phyloP scores from a whole-genome alignment of 2,329 filamentous ascomycete species.

The Diaporthe vaccinii region DNA sequence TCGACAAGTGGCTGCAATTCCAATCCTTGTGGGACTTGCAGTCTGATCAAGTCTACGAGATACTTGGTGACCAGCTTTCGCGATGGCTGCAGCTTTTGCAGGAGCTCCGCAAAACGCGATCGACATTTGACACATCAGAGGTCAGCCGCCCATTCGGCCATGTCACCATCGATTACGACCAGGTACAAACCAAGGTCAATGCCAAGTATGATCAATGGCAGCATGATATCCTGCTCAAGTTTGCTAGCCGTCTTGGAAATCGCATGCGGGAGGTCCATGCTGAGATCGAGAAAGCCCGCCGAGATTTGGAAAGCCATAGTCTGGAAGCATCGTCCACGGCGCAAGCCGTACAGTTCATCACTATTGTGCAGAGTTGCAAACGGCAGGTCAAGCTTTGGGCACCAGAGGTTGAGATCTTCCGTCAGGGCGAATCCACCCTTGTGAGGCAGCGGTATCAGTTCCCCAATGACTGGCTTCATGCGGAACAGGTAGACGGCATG shows the following conservation, averaged over 20 bases:
- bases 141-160: conserved; percentile 94
- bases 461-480: conserved; percentile 92
- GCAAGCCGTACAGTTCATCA: conserved; percentile 98
- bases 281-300: conserved; percentile 90
- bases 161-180: conserved; percentile 96
- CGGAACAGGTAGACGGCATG: conserved; percentile 95
- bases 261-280: conserved; percentile 94
- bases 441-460: conserved; percentile 94
- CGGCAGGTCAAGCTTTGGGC: conserved; percentile 94
- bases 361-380: conserved; percentile 95
- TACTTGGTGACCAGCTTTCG: conserved; percentile 89
- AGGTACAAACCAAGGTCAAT: conserved; percentile 98
- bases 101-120: conserved; percentile 94
- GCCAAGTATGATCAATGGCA: conserved; percentile 99
- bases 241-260: conserved; percentile 87
- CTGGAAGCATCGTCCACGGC: conserved; percentile 95
- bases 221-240: conserved; percentile 94
- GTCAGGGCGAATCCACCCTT: conserved; percentile 93
- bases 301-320: conserved; percentile 91
- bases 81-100: conserved; percentile 97
- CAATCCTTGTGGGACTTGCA: conserved; percentile 98
- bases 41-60: conserved; percentile 93
- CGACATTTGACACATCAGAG: conserved; percentile 97
- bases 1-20: conserved; percentile 98
- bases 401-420: conserved; percentile 95